Base-by-base conservation (phyloP, 78 protist genomes). In the Carpediemonas membranifera region DNA sequence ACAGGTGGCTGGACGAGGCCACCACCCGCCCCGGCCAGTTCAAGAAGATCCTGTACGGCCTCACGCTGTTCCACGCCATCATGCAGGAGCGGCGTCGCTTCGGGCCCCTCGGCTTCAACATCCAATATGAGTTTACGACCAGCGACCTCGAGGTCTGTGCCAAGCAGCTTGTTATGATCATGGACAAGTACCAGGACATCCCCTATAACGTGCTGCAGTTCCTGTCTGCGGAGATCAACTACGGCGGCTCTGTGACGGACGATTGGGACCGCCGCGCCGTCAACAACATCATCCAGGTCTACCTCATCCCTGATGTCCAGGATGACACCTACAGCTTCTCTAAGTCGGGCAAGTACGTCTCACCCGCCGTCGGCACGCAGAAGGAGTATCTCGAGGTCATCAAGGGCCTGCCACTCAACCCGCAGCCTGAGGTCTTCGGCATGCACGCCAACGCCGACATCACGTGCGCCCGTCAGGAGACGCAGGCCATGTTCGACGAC, bases 181-280 rank as follows among this genome's bases (percentile, higher is more conserved):
- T 88, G 58, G 80, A 80, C 55, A 69, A 59, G 44, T 83, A 81
- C 57, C 86, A 73, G 7, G 64, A 71, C 25, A 56, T 82, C 15
- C 93, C 93, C 43, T 88, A 57, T 83, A 58, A 73, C 39, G 85
- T 82, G 50, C 69, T 88, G 34, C 1, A 1, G 52, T 71, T 64
- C 50, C 71, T 80, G 35, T 60, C 78, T 0, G 93, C 89, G 19
- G 69, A 88, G 24, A 81, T 84, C 78, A 84, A 84, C 73, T 91
- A 88, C 72, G 96, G 96, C 7, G 96, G 96, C 2, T 63, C 92
- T 16, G 88, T 91, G 44, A 88, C 96, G 14, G 96, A 91, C 68
- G 88, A 80, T 65, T 61, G 72, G 76, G 96, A 91, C 72, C 79
- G 89, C 14, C 59, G 90, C 11, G n/a, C 71, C 24, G 34, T 84